Evolutionary conservation across 805 yeast genomes (phyloP).

Genomic region (Barnettozyma botsteinii): DNA sequence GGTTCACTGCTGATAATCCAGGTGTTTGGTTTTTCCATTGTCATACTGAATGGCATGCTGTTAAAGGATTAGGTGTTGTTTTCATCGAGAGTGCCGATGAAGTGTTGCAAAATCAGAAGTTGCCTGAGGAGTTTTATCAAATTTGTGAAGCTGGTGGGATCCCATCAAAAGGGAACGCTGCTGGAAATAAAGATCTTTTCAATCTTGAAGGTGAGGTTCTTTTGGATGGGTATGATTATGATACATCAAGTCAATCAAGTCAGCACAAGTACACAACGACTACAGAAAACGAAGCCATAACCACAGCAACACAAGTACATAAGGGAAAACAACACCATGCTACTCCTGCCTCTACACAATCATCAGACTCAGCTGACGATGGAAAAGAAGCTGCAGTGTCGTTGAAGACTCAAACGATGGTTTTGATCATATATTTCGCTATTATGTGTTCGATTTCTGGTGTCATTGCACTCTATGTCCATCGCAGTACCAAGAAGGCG

Average conservation of each 20-base stretch:
- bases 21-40: conserved; percentile 96
- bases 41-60: conserved; percentile 81
- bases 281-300: neutral
- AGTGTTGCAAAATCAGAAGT: conserved; percentile 33
- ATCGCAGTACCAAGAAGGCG: neutral
- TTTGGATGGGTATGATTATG: neutral
- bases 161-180: conserved; percentile 62
- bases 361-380: neutral
- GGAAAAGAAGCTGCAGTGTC: neutral
- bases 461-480: conserved; percentile 3
- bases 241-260: neutral
- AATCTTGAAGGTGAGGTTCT: conserved; percentile 45
- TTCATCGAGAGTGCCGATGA: conserved; percentile 65
- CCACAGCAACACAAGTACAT: neutral
- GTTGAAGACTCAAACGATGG: conserved; percentile 24
- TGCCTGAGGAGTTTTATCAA: conserved; percentile 42
- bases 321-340: neutral
- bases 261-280: neutral
- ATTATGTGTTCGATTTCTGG: conserved; percentile 21
- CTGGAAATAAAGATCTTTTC: conserved; percentile 52
- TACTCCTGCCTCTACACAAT: neutral
- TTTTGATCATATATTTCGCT: conserved; percentile 27
- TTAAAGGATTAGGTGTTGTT: conserved; percentile 70
- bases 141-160: conserved; percentile 43
- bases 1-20: conserved; percentile 81